Evolutionary conservation across 1,284 basidiomycete species (phyloP).

Genomic region (Boletus mariae): DNA sequence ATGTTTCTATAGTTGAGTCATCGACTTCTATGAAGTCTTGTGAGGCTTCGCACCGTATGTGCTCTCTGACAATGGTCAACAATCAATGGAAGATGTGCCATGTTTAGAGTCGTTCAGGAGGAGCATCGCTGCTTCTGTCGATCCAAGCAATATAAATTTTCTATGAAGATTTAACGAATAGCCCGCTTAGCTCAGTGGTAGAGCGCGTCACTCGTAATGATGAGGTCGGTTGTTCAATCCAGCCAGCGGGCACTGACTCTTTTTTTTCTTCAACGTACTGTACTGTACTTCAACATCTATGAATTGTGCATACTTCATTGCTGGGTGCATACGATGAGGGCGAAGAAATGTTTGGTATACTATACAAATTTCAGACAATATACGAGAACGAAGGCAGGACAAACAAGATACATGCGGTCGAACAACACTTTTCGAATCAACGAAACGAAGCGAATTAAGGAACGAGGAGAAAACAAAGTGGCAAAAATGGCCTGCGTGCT

Average conservation of each 20-base stretch:
- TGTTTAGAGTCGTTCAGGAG: too few relatives aligned
- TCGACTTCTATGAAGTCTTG: too few relatives aligned
- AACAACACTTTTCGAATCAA: neutral
- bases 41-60: too few relatives aligned
- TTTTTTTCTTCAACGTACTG: neutral
- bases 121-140: too few relatives aligned
- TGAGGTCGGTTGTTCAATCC: constrained; percentile 57
- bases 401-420: neutral
- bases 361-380: neutral
- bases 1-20: too few relatives aligned
- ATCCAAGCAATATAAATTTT: neutral
- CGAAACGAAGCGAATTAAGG: neutral
- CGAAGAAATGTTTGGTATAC: neutral
- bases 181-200: constrained; percentile 60
- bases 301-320: neutral
- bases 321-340: neutral
- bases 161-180: neutral
- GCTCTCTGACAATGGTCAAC: too few relatives aligned
- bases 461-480: neutral
- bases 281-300: too few relatives aligned
- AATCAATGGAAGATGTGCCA: too few relatives aligned
- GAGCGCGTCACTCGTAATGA: constrained; percentile 59
- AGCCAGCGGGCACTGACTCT: constrained; percentile 42
- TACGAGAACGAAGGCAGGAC: neutral
- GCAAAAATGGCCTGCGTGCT: neutral